Conservation (phyloP, 495 filamentous ascomycete species). For the Hyaloscypha finlandica region DNA sequence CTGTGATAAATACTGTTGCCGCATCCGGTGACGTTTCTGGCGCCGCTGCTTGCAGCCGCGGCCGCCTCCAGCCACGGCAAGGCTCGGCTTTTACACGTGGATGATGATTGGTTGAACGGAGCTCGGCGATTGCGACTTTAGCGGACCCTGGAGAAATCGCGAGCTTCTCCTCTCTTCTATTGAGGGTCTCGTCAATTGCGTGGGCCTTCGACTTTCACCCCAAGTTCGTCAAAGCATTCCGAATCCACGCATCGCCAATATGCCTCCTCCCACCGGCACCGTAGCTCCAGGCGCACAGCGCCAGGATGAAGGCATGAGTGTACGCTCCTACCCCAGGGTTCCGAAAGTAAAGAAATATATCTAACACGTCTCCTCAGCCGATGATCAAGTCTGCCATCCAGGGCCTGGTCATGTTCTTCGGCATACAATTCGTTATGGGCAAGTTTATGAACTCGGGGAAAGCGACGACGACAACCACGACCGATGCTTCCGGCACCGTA, state of each 20-base stretch:
- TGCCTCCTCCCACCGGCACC: constrained; percentile 33
- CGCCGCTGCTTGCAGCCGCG: constrained; percentile 16
- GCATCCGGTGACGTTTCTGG: background rate
- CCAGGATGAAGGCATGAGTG: constrained; percentile 29
- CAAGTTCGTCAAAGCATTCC: background rate
- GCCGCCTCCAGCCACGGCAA: background rate
- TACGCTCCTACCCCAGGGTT: constrained; percentile 9
- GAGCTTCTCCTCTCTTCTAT: constrained; percentile 2
- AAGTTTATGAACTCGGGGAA: constrained; percentile 47
- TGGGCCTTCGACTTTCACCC: constrained; percentile 3
- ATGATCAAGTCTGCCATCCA: constrained; percentile 60
- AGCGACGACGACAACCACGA: constrained; percentile 45
- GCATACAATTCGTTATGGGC: constrained; percentile 62
- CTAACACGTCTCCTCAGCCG: constrained; percentile 35
- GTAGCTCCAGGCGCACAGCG: constrained; percentile 28
- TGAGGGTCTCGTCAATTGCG: background rate
- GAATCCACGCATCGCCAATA: constrained; percentile 12
- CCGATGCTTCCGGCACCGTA: constrained; percentile 47
- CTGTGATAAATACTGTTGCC: background rate
- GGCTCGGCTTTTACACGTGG: background rate
- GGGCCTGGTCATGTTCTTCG: constrained; percentile 69
- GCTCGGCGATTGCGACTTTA: background rate
- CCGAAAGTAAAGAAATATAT: background rate
- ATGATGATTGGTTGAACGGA: constrained; percentile 6
- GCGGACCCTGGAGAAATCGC: background rate